These are phyloP conservation scores for Lichina pygmaea DNA, from an alignment of 495 filamentous ascomycete genomes.

Conservation along the genomic window DNA sequence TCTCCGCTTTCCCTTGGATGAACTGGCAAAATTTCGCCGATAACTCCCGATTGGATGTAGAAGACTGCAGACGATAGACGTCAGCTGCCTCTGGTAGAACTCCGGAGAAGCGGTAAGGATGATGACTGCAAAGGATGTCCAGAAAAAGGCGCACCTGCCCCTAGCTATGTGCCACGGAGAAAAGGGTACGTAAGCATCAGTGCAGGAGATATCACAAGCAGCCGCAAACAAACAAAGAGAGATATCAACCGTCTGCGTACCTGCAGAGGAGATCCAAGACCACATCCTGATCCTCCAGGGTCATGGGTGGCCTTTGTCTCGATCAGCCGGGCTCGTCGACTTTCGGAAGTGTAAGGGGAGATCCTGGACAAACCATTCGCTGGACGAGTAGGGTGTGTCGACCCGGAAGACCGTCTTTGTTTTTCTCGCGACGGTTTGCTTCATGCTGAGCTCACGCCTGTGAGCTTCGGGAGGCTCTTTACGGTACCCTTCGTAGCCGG, in stretches of 20 bases:
- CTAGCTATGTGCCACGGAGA: not conserved
- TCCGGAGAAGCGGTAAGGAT: not conserved
- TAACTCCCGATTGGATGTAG: conserved; percentile 27
- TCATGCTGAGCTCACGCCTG: not conserved
- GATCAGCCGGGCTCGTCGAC: not conserved
- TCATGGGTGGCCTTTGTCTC: conserved; percentile 19
- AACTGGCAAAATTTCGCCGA: conserved; percentile 16
- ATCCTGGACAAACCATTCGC: conserved; percentile 7
- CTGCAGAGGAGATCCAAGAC: conserved; percentile 27
- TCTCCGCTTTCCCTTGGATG: conserved; percentile 25
- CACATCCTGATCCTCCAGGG: conserved; percentile 20
- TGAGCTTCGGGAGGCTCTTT: not conserved
- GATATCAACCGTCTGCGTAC: conserved; percentile 9
- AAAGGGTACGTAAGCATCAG: not conserved
- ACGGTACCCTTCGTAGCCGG: not conserved
- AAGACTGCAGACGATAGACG: conserved; percentile 15
- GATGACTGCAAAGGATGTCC: too few species aligned
- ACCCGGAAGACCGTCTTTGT: conserved; percentile 11
- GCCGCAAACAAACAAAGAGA: too few species aligned
- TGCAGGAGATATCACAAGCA: not conserved
- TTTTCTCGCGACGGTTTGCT: not conserved
- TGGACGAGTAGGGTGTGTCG: conserved; percentile 11
- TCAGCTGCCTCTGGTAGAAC: not conserved
- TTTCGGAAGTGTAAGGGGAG: not conserved
- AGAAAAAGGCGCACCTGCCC: not conserved